phyloP scores from a whole-genome alignment of 495 filamentous ascomycete genomes.

The Aspergillus indologenus region DNA sequence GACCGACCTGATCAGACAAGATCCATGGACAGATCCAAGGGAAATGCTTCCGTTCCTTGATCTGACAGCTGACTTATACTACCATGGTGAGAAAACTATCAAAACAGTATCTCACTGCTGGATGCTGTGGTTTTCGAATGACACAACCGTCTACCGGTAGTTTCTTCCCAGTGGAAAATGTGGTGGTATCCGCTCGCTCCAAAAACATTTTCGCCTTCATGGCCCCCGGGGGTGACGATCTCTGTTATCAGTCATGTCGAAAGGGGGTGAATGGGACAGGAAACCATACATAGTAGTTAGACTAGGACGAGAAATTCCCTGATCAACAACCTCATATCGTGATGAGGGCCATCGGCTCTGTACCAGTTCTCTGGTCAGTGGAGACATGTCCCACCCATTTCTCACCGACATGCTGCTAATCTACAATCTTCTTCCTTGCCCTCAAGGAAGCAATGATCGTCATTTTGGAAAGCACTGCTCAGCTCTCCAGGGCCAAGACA shows the following conservation, averaged over 20 bases:
- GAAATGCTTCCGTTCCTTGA: no score
- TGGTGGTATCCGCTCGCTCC: background rate
- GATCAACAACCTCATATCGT: background rate
- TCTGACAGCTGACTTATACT: no score
- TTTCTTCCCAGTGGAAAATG: no score
- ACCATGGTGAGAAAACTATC: no score
- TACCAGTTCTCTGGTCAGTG: background rate
- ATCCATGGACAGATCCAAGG: no score
- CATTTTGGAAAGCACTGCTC: background rate
- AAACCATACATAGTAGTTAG: no score
- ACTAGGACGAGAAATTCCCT: background rate
- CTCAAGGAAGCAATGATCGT: background rate
- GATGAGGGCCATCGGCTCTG: background rate
- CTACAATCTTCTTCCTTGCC: background rate
- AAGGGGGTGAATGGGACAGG: background rate
- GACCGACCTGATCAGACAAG: no score
- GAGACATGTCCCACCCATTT: background rate
- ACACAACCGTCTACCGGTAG: no score
- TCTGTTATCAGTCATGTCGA: background rate
- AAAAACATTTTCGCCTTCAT: background rate
- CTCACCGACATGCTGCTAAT: slow-evolving; percentile 2
- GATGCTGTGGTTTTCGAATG: no score
- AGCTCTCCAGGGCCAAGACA: background rate
- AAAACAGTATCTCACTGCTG: no score
- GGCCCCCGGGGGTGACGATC: background rate